Base-by-base conservation (phyloP, 345 rosid species). In the Populus nigra region DNA sequence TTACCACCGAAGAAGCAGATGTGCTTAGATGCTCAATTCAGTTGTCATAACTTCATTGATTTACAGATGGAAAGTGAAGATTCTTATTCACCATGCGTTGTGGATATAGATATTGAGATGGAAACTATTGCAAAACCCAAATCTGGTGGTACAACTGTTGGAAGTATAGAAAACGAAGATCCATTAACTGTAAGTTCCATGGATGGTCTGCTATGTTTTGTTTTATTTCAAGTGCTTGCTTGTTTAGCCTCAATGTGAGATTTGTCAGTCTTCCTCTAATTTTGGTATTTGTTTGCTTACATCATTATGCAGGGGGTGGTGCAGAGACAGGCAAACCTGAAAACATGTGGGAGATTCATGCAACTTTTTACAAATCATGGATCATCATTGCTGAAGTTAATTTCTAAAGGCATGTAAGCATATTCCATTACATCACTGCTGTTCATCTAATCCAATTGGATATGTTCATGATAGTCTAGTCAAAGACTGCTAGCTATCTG, bases 321-420 rank as follows among this genome's bases (percentile, higher is more conserved):
- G 83, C 93, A 89, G 87, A 90, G 98, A 82, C 99, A 93, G 83
- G 88, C 88, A 65, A 95, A 98, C 90, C 80, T 90, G 67, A 90
- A 79, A 70, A 84, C 88, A 23, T 94, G 98, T 82, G 81, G 80
- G 79, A 79, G 61, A 41, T 73, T 78, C 55, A 67, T 85, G 79
- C 83, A 78, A 71, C 68, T 81, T 76, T 49, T 69, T 74, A 67
- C 84, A 76, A 41, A 72, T 65, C 79, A 73, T 65, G 63, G 72
- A 77, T 81, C 74, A 50, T 59, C 72, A 75, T 77, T 83, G 29
- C 75, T 74, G 39, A 80, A 83, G 45, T 73, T 79, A 45, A 65
- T 78, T 68, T 29, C 25, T 74, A 74, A 65, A 83, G 79, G 79
- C 87, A 67, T 72, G 49, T 23, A 23, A 72, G 39, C 41, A 29